Evolutionary conservation across 306 rosid genomes (phyloP), one percentile per base, ranked within the genome.

Genomic region (Cucumis melo): DNA sequence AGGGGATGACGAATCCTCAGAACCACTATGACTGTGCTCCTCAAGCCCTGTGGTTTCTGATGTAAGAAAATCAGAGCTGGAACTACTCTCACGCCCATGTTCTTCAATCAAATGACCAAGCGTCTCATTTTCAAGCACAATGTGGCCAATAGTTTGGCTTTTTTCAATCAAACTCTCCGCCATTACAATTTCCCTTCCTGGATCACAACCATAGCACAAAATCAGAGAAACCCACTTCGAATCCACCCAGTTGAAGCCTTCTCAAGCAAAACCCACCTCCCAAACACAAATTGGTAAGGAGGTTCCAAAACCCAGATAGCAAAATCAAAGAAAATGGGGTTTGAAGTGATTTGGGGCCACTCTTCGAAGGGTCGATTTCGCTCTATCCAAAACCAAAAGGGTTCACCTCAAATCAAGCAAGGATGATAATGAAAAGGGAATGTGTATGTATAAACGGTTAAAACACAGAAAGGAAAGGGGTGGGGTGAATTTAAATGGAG

Each of bases 21-120:
- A 87, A 84, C 92, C 87, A 78, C 96, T 83, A 42, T 77, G 91
- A 83, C 97, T 92, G 50, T 81, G 96, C 56, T 89, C 96, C 80
- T 90, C 97, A 66, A 83, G 86, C 71, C 85, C 93, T 38, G 85
- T 82, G 61, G 93, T 87, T 85, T 89, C 96, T n/a, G 98, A 90
- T 21, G 91, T 80, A 78, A 90, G 77, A 78, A 89, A 86, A 77
- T 88, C 92, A 57, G 92, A 90, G 84, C 96, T 89, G 4, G 90
- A 88, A 81, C 87, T 87, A 77, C 99, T 95, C 73, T 86, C 91
- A 59, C 91, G 87, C 70, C 89, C 88, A 78, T 87, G 88, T 34
- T 87, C 92, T 55, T 86, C 88, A 71, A 84, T 76, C 87, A 84
- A 83, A 87, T 81, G 75, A 65, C 62, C 80, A 76, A 81, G 83